Evolutionary conservation across 2,329 filamentous ascomycete species (phyloP), one percentile per base, ranked within the genome.

Genomic region (Bipolaris bicolor): DNA sequence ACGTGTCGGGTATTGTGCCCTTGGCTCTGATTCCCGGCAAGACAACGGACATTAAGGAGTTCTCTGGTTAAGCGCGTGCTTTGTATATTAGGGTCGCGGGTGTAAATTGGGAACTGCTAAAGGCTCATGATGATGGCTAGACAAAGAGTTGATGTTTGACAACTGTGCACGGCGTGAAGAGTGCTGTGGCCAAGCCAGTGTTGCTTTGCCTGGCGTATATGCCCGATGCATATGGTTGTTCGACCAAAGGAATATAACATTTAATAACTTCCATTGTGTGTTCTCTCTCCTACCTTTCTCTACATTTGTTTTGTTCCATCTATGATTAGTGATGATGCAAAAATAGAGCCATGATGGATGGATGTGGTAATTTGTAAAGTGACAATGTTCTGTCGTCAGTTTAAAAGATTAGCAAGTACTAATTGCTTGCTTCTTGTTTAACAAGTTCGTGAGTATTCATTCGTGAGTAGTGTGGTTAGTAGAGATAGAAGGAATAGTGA

Each of bases 1-100:
- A 90, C 81, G 94, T 99, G 72, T 94, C 90, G 50, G 95, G 95
- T 78, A 98, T 98, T 75, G 94, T 99, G 66, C 94, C 95, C 55
- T 83, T 98, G 77, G 95, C 94, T 45, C 89, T 98, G 47, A 77
- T 80, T 49, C 68, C 72, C n/a, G 86, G 80, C 81, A 88, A 86
- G 82, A 83, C 77, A 66, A 78, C 78, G 69, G 82, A 83, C 60
- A 79, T 88, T 72, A 84, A 85, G 78, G 86, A 88, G 78, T 88
- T 88, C 75, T 80, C 78, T 69, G 78, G 75, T 76, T 83, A 81
- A 69, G 63, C 63, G 60, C 51, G 57, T 58, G 51, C 40, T 70
- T 64, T 72, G 68, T 72, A 72, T 61, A 70, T 71, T 69, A 58
- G 55, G 64, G 58, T 60, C 46, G 58, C 49, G 49, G 56, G 52